Evolutionary conservation across 2,329 filamentous ascomycete species (phyloP).

Genomic region (Erysiphe pulchra): DNA sequence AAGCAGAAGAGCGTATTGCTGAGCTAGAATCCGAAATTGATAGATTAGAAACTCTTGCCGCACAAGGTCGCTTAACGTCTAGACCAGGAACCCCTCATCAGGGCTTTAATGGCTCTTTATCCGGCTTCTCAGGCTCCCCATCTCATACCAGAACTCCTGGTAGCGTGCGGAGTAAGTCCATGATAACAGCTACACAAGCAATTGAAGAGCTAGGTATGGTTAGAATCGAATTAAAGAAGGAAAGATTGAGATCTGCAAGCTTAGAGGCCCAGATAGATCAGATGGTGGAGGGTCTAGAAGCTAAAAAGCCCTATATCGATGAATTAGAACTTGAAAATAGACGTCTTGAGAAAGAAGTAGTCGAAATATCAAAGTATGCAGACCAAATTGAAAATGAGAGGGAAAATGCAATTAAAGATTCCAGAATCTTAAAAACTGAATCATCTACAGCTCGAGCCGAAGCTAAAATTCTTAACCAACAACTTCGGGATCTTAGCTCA

Average conservation of each 20-base stretch:
- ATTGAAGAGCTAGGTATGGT: constrained; percentile 38
- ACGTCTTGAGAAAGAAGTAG: constrained; percentile 52
- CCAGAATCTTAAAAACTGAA: constrained; percentile 54
- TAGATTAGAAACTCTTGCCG: constrained; percentile 28
- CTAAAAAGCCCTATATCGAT: constrained; percentile 65
- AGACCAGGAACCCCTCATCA: constrained; percentile 31
- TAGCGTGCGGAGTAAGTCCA: constrained; percentile 26
- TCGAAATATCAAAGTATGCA: constrained; percentile 63
- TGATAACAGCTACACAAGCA: constrained; percentile 32
- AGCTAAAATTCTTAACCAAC: constrained; percentile 54
- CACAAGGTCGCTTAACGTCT: constrained; percentile 17
- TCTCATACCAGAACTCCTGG: constrained; percentile 29
- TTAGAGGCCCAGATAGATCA: constrained; percentile 59
- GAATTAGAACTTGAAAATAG: constrained; percentile 64
- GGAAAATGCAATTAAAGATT: constrained; percentile 51
- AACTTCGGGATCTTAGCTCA: constrained; percentile 68
- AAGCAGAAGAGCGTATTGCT: constrained; percentile 32
- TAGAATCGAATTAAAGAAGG: constrained; percentile 47
- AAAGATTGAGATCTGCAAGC: constrained; percentile 49
- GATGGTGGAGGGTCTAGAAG: constrained; percentile 63
- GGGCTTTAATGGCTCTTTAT: constrained; percentile 24
- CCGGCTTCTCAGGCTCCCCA: constrained; percentile 29
- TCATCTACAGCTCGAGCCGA: constrained; percentile 39
- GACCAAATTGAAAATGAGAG: constrained; percentile 62
- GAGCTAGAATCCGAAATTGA: constrained; percentile 39